Evolutionary conservation across 352 stramenopile genomes (phyloP).

Genomic region (Thraustotheca clavata): DNA sequence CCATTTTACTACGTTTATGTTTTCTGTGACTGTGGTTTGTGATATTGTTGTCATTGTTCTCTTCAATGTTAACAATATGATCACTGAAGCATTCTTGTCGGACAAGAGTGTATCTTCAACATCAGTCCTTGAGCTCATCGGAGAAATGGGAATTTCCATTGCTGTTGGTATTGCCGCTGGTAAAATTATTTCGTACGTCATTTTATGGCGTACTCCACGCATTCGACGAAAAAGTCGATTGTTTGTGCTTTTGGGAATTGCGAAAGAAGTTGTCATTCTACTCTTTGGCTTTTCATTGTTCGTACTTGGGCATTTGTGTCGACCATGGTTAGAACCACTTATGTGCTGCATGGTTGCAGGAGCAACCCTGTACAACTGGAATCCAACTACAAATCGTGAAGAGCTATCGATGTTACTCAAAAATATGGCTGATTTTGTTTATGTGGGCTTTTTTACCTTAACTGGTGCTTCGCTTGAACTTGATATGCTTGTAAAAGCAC

Average conservation of each 20-base stretch:
- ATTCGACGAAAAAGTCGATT: slow-evolving; percentile 47
- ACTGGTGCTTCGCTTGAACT: slow-evolving; percentile 54
- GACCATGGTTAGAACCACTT: slow-evolving; percentile 55
- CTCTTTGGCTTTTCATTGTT: slow-evolving; percentile 56
- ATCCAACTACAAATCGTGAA: slow-evolving; percentile 42
- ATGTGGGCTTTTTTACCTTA: slow-evolving; percentile 71
- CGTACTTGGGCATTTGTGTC: slow-evolving; percentile 43
- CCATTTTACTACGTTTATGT: slow-evolving; percentile 60
- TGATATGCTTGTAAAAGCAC: slow-evolving; percentile 51
- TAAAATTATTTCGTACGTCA: slow-evolving; percentile 45
- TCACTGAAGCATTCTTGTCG: slow-evolving; percentile 50
- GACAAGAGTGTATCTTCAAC: slow-evolving; percentile 29
- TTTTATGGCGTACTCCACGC: slow-evolving; percentile 39
- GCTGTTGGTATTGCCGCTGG: slow-evolving; percentile 38
- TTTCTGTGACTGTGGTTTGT: slow-evolving; percentile 60
- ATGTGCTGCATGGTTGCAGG: slow-evolving; percentile 62
- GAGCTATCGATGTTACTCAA: slow-evolving; percentile 46
- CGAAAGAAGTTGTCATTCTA: slow-evolving; percentile 48
- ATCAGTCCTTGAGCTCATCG: slow-evolving; percentile 26
- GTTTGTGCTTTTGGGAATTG: slow-evolving; percentile 27
- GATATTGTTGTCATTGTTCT: slow-evolving; percentile 61
- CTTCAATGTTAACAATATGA: slow-evolving; percentile 67
- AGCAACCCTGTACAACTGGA: slow-evolving; percentile 48
- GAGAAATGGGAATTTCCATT: slow-evolving; percentile 46
- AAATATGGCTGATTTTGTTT: slow-evolving; percentile 45